Percentiles rank a stretch among this genome's conserved stretches.
phyloP scores from a whole-genome alignment of 352 stramenopile genomes.

The Pythium brassicae region DNA sequence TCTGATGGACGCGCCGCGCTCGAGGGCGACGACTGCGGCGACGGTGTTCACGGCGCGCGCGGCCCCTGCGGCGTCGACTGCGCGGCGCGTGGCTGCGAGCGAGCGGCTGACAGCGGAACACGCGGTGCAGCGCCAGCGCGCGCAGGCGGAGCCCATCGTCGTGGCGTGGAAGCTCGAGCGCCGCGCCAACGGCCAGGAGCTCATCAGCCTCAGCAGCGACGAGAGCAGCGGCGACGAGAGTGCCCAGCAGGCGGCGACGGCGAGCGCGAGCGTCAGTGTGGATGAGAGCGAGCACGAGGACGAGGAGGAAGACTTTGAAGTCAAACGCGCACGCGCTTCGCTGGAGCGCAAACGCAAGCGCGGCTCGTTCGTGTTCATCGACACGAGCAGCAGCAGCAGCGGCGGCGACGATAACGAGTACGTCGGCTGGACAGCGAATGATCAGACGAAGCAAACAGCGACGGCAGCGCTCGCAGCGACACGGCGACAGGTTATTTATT shows the following conservation, averaged over 20 bases:
- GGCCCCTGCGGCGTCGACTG: neutral
- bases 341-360: slow-evolving; percentile 4
- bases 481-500: slow-evolving; percentile 18
- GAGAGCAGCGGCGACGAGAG: slow-evolving; percentile 28
- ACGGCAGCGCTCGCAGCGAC: slow-evolving; percentile 1
- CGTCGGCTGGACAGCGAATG: too few relatives aligned
- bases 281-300: neutral
- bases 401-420: neutral
- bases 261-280: neutral
- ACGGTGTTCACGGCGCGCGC: too few relatives aligned
- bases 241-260: slow-evolving; percentile 9
- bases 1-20: neutral
- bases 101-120: slow-evolving; percentile 26
- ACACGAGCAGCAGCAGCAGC: neutral
- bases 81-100: slow-evolving; percentile 8
- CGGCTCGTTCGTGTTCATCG: slow-evolving; percentile 1
- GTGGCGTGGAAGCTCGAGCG: slow-evolving; percentile 69
- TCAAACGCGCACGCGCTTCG: neutral
- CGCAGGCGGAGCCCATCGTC: slow-evolving; percentile 71
- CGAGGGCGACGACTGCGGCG: neutral
- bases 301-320: slow-evolving; percentile 16
- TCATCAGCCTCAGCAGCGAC: slow-evolving; percentile 47
- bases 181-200: slow-evolving; percentile 41
- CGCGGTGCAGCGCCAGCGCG: slow-evolving; percentile 69
- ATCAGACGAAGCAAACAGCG: neutral